phyloP scores from a whole-genome alignment of 371 early-diverging fungal genomes.

The Mycotypha africana region DNA sequence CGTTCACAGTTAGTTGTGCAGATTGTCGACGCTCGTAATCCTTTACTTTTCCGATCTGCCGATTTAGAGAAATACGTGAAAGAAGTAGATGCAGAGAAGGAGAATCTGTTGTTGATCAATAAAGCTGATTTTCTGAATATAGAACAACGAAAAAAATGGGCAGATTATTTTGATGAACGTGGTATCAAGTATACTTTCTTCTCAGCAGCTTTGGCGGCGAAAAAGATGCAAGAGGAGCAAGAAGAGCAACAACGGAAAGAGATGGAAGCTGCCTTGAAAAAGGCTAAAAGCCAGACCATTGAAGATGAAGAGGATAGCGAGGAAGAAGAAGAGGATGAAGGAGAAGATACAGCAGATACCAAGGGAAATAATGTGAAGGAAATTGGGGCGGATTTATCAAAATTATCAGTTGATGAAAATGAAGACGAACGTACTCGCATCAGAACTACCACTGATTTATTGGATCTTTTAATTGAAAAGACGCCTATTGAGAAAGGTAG shows the following conservation, averaged over 20 bases:
- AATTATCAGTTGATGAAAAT: conserved; percentile 12
- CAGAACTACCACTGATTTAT: conserved; percentile 39
- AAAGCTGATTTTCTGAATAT: conserved; percentile 96
- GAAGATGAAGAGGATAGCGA: conserved; percentile 25
- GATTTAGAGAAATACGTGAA: conserved; percentile 92
- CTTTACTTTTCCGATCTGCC: conserved; percentile 87
- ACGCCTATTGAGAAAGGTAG: conserved; percentile 23
- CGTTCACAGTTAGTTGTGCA: conserved; percentile 95
- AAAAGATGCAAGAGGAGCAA: conserved; percentile 50
- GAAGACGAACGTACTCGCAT: conserved; percentile 42
- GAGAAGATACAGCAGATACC: conserved; percentile 14
- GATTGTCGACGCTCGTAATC: conserved; percentile 99
- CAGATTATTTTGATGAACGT: conserved; percentile 78
- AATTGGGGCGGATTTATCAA: background rate
- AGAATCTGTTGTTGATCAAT: conserved; percentile 88
- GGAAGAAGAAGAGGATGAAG: conserved; percentile 23
- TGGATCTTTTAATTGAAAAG: conserved; percentile 38
- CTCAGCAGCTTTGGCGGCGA: conserved; percentile 70
- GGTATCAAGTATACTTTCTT: conserved; percentile 88
- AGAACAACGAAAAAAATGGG: conserved; percentile 70
- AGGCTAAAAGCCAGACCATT: conserved; percentile 5
- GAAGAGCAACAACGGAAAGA: conserved; percentile 28
- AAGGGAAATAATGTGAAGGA: conserved; percentile 29
- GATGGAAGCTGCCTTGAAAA: conserved; percentile 25
- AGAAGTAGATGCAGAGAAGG: conserved; percentile 83